A percentile compares a stretch with the other conserved stretches of the same genome.
phyloP scores from a whole-genome alignment of 1,284 basidiomycete genomes.

The Tilletia walkeri region DNA sequence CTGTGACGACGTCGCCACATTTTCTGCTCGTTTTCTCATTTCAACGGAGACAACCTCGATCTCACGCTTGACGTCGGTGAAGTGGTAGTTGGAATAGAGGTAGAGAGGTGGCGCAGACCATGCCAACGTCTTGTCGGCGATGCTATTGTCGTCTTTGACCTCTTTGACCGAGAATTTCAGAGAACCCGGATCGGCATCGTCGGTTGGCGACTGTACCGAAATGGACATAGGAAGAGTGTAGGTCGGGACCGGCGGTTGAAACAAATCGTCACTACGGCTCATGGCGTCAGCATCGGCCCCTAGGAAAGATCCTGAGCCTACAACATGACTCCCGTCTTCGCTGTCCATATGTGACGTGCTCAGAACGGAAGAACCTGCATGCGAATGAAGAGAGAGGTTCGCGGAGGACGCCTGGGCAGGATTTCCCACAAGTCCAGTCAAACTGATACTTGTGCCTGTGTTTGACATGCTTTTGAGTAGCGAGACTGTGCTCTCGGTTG shows the following conservation, averaged over 20 bases:
- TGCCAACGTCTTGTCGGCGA: background rate
- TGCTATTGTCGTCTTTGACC: background rate
- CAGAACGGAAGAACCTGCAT: background rate
- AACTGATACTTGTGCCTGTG: background rate
- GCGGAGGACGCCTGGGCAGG: conserved; percentile 3
- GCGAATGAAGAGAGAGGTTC: conserved; percentile 4
- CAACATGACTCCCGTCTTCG: background rate
- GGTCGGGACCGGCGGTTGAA: background rate
- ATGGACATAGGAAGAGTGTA: conserved; percentile 3
- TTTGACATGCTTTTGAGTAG: too few species aligned
- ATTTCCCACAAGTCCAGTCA: background rate
- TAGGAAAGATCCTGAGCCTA: background rate
- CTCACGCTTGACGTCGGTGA: conserved; percentile 49
- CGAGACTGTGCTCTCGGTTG: too few species aligned
- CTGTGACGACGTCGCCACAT: background rate
- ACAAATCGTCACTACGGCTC: background rate
- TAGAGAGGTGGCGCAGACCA: conserved; percentile 30
- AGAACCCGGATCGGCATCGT: background rate
- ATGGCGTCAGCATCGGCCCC: background rate
- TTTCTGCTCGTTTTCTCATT: background rate
- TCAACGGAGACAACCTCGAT: conserved; percentile 28
- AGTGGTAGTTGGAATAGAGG: conserved; percentile 52
- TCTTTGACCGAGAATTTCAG: background rate
- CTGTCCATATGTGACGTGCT: background rate
- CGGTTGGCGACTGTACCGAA: too few species aligned